Evolutionary conservation across 1,139 yeast genomes (phyloP).

Genomic region (Candida buenavistaensis): DNA sequence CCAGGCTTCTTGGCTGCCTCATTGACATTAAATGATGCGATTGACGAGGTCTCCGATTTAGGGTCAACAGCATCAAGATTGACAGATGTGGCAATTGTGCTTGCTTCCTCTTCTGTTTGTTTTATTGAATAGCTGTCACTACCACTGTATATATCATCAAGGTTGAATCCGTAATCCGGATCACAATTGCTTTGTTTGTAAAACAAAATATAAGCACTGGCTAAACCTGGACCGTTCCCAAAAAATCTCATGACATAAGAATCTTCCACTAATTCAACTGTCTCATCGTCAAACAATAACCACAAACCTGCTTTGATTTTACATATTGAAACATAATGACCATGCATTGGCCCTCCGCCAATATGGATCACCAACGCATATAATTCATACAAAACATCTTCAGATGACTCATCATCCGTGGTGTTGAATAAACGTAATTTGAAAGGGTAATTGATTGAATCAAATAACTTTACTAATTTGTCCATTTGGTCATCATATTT

Average conservation of each 20-base stretch:
- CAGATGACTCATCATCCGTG: conserved; percentile 46
- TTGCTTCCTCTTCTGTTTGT: conserved; percentile 11
- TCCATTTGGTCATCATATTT: conserved; percentile 85
- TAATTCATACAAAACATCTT: conserved; percentile 63
- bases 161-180: conserved; percentile 32
- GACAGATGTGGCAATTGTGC: conserved; percentile 13
- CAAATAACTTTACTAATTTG: conserved; percentile 82
- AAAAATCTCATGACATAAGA: conserved; percentile 80
- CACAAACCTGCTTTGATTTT: conserved; percentile 81
- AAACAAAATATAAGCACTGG: conserved; percentile 88
- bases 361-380: conserved; percentile 89
- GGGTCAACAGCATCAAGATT: conserved; percentile 10
- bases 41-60: conserved; percentile 16
- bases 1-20: conserved; percentile 11
- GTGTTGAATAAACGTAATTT: conserved; percentile 75
- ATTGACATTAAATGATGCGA: conserved; percentile 13
- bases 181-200: conserved; percentile 36
- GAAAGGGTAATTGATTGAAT: conserved; percentile 79
- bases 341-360: conserved; percentile 98
- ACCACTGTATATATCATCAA: conserved; percentile 36
- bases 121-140: conserved; percentile 20
- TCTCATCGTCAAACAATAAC: conserved; percentile 93
- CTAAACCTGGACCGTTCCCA: conserved; percentile 86
- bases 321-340: conserved; percentile 88
- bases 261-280: conserved; percentile 87